Percentiles rank a stretch among this genome's conserved stretches.
Evolutionary conservation across 2,329 filamentous ascomycete species (phyloP).

Genomic region (Periconia digitata): DNA sequence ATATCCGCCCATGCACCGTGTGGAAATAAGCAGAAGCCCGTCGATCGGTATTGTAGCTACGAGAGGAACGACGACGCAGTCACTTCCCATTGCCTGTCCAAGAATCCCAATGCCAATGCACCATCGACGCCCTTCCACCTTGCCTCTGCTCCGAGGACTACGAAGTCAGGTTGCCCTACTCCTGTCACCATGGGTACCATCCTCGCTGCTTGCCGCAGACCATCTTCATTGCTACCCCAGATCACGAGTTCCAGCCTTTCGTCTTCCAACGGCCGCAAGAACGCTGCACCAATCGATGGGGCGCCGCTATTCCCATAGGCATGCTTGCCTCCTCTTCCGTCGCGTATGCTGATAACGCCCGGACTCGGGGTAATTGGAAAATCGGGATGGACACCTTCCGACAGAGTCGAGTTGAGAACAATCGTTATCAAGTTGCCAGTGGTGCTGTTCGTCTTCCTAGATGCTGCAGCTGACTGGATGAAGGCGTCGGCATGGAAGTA

Average conservation of each 20-base stretch:
- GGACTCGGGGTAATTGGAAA: conserved; percentile 35
- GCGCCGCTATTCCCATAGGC: conserved; percentile 31
- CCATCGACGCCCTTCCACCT: conserved; percentile 56
- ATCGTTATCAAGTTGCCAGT: conserved; percentile 52
- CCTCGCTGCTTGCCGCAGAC: conserved; percentile 53
- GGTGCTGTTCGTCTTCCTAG: not conserved
- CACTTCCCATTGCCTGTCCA: conserved; percentile 57
- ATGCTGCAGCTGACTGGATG: conserved; percentile 30
- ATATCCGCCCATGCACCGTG: too few relatives aligned
- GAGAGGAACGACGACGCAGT: conserved; percentile 50
- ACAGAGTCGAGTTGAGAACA: conserved; percentile 25
- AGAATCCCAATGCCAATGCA: conserved; percentile 57
- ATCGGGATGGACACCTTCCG: conserved; percentile 22
- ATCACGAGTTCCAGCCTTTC: conserved; percentile 58
- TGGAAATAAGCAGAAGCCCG: conserved; percentile 8
- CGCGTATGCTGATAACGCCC: conserved; percentile 20
- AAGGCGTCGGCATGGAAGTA: conserved; percentile 58
- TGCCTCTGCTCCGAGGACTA: conserved; percentile 51
- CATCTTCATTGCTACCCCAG: conserved; percentile 55
- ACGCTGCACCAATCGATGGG: conserved; percentile 54
- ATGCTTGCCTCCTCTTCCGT: conserved; percentile 21
- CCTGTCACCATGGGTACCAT: conserved; percentile 59
- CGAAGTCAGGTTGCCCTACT: conserved; percentile 60
- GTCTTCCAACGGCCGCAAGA: conserved; percentile 51
- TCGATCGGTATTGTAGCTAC: conserved; percentile 1